A percentile compares a stretch with the other conserved stretches of the same genome.
These are phyloP conservation scores for Parasarocladium wereldwijsianum DNA, from an alignment of 2,329 filamentous ascomycete species.

Conservation along the genomic window DNA sequence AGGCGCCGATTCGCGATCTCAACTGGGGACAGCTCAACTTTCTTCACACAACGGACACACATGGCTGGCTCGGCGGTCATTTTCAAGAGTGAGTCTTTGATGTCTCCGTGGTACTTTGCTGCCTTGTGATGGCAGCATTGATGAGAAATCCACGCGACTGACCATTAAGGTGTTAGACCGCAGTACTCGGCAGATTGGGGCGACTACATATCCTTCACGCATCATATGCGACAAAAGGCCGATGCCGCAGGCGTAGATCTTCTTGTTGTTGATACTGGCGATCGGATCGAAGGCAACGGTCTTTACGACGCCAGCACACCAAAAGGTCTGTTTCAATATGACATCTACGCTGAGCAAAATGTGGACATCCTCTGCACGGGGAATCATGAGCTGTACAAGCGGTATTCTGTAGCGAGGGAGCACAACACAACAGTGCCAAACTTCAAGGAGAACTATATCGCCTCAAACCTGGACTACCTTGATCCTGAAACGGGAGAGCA, in stretches of 20 bases:
- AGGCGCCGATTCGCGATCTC: slow-evolving; percentile 69
- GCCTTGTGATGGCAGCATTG: too few species aligned
- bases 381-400: slow-evolving; percentile 90
- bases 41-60: slow-evolving; percentile 89
- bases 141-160: slow-evolving; percentile 3
- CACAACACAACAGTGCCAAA: slow-evolving; percentile 68
- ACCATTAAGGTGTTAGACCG: slow-evolving; percentile 32
- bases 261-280: slow-evolving; percentile 88
- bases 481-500: slow-evolving; percentile 55
- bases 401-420: slow-evolving; percentile 63
- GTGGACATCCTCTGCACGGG: slow-evolving; percentile 78
- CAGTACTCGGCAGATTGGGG: slow-evolving; percentile 97
- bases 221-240: slow-evolving; percentile 65
- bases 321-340: slow-evolving; percentile 77
- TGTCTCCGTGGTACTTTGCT: not conserved
- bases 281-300: slow-evolving; percentile 86
- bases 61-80: slow-evolving; percentile 92
- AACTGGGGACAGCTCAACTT: slow-evolving; percentile 94
- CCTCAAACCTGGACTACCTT: slow-evolving; percentile 85
- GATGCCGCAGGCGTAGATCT: slow-evolving; percentile 70
- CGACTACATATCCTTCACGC: slow-evolving; percentile 87
- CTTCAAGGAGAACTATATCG: slow-evolving; percentile 67
- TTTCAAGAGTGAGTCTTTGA: slow-evolving; percentile 56
- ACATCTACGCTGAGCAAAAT: slow-evolving; percentile 69
- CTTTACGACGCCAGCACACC: slow-evolving; percentile 82